phyloP scores from a whole-genome alignment of 495 filamentous ascomycete genomes.

The Xylaria cubensis region DNA sequence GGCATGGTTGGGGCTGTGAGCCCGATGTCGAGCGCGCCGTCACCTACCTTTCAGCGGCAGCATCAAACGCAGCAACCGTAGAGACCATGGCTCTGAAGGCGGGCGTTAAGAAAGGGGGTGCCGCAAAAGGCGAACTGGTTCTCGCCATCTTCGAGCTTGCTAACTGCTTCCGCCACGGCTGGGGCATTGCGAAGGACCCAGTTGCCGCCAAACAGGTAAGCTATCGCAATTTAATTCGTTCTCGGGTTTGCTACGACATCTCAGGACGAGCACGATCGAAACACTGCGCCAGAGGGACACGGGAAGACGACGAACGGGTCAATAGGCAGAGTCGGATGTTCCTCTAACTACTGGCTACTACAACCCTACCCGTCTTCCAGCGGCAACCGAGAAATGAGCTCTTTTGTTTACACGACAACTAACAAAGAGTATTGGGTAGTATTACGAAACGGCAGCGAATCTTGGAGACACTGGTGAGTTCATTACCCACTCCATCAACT shows the following conservation, averaged over 20 bases:
- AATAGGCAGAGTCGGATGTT: conserved; percentile 13
- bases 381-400: conserved; percentile 24
- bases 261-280: conserved; percentile 6
- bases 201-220: conserved; percentile 74
- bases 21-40: conserved; percentile 76
- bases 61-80: conserved; percentile 86
- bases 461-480: conserved; percentile 78
- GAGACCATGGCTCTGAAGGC: conserved; percentile 83
- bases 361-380: conserved; percentile 12
- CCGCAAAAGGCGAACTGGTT: conserved; percentile 96
- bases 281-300: background rate
- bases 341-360: conserved; percentile 7
- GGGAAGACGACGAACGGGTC: conserved; percentile 7
- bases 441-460: conserved; percentile 97
- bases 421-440: conserved; percentile 60
- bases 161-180: conserved; percentile 95
- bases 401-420: conserved; percentile 36
- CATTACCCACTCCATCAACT: conserved; percentile 27
- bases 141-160: conserved; percentile 95
- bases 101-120: conserved; percentile 89
- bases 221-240: conserved; percentile 18
- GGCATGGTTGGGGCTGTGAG: conserved; percentile 92
- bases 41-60: conserved; percentile 83
- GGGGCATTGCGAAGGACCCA: conserved; percentile 89
- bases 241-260: conserved; percentile 4